Percentiles rank a stretch among this genome's conserved stretches.
phyloP scores from a whole-genome alignment of 805 yeast genomes.

The Myxozyma mucilagina region DNA sequence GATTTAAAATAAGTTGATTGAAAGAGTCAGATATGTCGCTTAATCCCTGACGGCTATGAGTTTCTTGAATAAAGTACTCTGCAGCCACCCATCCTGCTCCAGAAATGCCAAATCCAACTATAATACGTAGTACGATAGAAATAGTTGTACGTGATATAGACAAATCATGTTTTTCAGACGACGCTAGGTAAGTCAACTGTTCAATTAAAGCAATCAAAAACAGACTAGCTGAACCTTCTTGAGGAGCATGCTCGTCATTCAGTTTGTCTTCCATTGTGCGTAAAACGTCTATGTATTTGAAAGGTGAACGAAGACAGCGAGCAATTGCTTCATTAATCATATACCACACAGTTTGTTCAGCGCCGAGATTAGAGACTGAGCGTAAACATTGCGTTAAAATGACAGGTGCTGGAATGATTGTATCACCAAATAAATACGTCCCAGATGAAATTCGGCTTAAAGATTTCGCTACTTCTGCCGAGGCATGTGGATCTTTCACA shows the following conservation, averaged over 20 bases:
- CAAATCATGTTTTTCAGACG: constrained; percentile 29
- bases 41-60: neutral
- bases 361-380: neutral
- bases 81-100: constrained; percentile 56
- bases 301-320: constrained; percentile 72
- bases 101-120: constrained; percentile 42
- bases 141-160: constrained; percentile 50
- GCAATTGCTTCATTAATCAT: constrained; percentile 75
- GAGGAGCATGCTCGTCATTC: no score
- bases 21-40: no score
- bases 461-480: constrained; percentile 51
- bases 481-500: constrained; percentile 27
- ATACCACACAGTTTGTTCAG: constrained; percentile 50
- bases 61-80: neutral
- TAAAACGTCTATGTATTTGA: constrained; percentile 72
- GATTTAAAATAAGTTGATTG: no score
- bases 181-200: constrained; percentile 57
- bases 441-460: constrained; percentile 52
- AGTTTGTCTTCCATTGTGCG: constrained; percentile 6
- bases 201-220: constrained; percentile 61
- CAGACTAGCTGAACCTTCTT: constrained; percentile 49
- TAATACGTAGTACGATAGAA: constrained; percentile 44
- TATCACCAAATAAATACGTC: constrained; percentile 58
- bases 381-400: constrained; percentile 19
- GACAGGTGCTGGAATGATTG: constrained; percentile 48